Evolutionary conservation across 2,329 filamentous ascomycete genomes (phyloP), one percentile per base, ranked within the genome.

Genomic region (Magnaporthales sp.): DNA sequence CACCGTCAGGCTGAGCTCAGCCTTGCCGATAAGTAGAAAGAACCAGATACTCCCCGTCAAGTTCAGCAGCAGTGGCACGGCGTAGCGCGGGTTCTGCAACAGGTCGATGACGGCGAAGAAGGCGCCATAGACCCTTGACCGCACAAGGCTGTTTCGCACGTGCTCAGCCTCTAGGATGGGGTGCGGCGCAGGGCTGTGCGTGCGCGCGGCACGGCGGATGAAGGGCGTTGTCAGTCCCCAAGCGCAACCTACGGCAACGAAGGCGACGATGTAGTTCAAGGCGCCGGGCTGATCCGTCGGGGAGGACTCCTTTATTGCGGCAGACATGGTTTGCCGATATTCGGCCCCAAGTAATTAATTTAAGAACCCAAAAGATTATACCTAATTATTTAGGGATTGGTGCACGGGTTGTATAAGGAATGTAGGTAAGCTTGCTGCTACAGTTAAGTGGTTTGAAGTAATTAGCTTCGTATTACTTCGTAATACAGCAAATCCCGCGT

Each of bases 1-100:
- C 0, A 98, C 93, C 2, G 93, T 97, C 69, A 98, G 81, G 74
- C 93, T 97, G 71, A 98, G 75, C 77, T 98, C 94, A 73, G 93
- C 93, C 76, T 95, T 87, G 7, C 94, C 94, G 78, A 98, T 94
- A 70, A 98, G 81, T 71, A 98, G 78, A 73, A 98, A 98, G 79
- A 98, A 98, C 94, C 94, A 98, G 66, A 97, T 84, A 74, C 92
- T 96, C 31, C 94, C 94, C 2, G 94, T 97, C 66, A 98, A 79
- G 75, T 98, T 98, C 67, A 97, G 78, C 65, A 97, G 79, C 71
- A 98, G 78, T 24, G 94, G 94, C 29, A 96, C 79, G 6, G 92
- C 91, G 77, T 98, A 98, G 22, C 86, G 85, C 46, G 93, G 93
- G 71, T 93, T 93, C 67, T 85, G 82, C 65, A 98, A 78, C 67